Evolutionary conservation across 2,329 filamentous ascomycete genomes (phyloP), one percentile per base, ranked within the genome.

Genomic region (Podosphaera fusca): DNA sequence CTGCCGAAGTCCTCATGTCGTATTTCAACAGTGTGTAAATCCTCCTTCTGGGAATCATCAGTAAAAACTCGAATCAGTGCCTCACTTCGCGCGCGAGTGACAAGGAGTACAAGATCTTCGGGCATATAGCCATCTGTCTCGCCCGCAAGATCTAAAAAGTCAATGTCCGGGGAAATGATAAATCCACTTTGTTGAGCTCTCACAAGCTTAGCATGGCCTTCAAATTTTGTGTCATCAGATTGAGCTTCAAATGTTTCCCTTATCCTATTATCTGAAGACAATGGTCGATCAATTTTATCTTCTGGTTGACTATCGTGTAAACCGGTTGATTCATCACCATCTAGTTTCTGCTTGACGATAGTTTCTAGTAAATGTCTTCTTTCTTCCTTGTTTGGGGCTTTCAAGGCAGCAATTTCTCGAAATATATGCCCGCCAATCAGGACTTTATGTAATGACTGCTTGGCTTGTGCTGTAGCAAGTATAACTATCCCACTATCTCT

Each of bases 51-150:
- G 10, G 63, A 53, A n/a, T 69, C 69, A 0, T 72, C 65, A 0
- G 70, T 69, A 34, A 96, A 82, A 6, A 84, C 83, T 8, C 90
- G 84, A 63, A 96, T 94, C 14, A 98, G 77, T 33, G 90, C 87
- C 70, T 96, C 92, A 64, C 90, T 95, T 56, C 89, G 80, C 42
- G 92, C 90, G 58, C 92, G 79, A 9, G 87, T 83, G 21, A 94
- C 85, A 9, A 98, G 78, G 1, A 95, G 76, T 14, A 84, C 81
- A 42, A 98, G 75, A 68, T 98, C 92, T 2, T 89, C 92, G 0
- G 92, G 90, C 89, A 96, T 95, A 67, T 96, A 98, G 0, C 92
- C 92, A 66, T 98, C 92, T 0, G 90, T 96, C 63, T 90, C 84
- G 1, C 92, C 89, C 21, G 94, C 88, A 57, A 98, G 77, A 61